Base-by-base conservation (phyloP, 805 yeast genomes). In the Tanozyma kutaoensis region DNA sequence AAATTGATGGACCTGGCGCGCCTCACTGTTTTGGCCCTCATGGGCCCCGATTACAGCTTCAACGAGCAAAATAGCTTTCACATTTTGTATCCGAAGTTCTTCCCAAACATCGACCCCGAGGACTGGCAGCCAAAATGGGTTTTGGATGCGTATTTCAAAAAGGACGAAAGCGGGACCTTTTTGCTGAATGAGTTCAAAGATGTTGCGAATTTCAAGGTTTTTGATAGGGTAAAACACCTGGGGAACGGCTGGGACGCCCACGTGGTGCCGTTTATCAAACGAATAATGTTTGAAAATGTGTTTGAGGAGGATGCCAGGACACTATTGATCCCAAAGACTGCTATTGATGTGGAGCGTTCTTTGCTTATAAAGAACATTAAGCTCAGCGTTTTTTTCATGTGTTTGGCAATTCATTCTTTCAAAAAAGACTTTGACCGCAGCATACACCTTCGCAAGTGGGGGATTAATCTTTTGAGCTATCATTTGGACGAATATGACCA, bases 21-120 rank as follows among this genome's bases (percentile, higher is more conserved):
- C 28, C 46, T 60, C 28, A 52, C 65, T 2, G 53, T 55, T 15
- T 28, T 51, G 25, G 63, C 62, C 15, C 51, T 59, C n/a, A 60
- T 57, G 32, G 66, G 66, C 5, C 38, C 51, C 5, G 36, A 46
- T 20, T 56, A 55, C 37, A 33, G 40, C 14, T 46, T 58, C 28
- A 49, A 45, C 24, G 65, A 58, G 28, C 66, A 59, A 31, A 58
- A 56, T 29, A 49, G 57, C 49, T 41, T 58, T 23, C 66, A 60
- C 29, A 58, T 60, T 17, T 40, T 58, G 12, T 60, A 60, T 35
- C 66, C 66, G 10, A 56, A 56, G 27, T 57, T 55, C 38, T 59
- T 52, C 26, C 63, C 63, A 23, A 58, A 58, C 26, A 43, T 52
- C 15, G 62, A 57, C 28, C 48, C 57, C 0, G 63, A 57, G 31